Percentiles rank a stretch among this genome's conserved stretches.
Evolutionary conservation across 495 filamentous ascomycete species (phyloP).

Genomic region (Penicillium robsamsonii): DNA sequence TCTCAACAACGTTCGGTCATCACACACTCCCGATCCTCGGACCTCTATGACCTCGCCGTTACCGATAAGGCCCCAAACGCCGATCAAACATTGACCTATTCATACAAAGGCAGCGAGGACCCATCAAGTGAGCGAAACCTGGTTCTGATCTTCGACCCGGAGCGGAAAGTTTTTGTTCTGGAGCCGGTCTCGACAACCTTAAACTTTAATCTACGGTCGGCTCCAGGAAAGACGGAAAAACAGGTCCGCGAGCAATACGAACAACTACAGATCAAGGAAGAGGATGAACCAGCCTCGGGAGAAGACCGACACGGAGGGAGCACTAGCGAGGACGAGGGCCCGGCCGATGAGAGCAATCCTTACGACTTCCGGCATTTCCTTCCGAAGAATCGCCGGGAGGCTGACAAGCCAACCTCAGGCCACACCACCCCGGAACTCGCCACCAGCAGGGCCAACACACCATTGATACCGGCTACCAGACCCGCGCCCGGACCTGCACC

Average conservation of each 20-base stretch:
- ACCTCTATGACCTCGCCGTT: slow-evolving; percentile 49
- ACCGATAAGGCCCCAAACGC: slow-evolving; percentile 47
- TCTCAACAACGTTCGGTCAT: slow-evolving; percentile 40
- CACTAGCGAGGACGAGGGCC: slow-evolving; percentile 42
- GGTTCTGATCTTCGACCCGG: slow-evolving; percentile 53
- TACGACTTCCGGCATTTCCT: slow-evolving; percentile 62
- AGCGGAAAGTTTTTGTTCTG: slow-evolving; percentile 49
- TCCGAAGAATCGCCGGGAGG: slow-evolving; percentile 35
- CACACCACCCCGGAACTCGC: slow-evolving; percentile 41
- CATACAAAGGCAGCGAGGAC: slow-evolving; percentile 52
- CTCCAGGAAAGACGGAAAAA: slow-evolving; percentile 46
- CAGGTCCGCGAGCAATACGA: slow-evolving; percentile 46
- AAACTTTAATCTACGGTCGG: slow-evolving; percentile 57
- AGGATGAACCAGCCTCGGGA: slow-evolving; percentile 39
- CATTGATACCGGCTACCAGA: slow-evolving; percentile 27
- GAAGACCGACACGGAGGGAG: slow-evolving; percentile 43
- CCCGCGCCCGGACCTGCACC: slow-evolving; percentile 31
- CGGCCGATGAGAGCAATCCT: slow-evolving; percentile 53
- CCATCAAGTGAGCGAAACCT: slow-evolving; percentile 41
- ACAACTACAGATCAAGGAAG: slow-evolving; percentile 44
- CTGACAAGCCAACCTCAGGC: slow-evolving; percentile 36
- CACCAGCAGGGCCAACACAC: slow-evolving; percentile 38
- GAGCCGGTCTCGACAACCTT: slow-evolving; percentile 50
- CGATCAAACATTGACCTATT: slow-evolving; percentile 44
- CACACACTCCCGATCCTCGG: slow-evolving; percentile 37